Evolutionary conservation across 176 grass and related monocot species (phyloP).

Genomic region (Paspalum notatum): DNA sequence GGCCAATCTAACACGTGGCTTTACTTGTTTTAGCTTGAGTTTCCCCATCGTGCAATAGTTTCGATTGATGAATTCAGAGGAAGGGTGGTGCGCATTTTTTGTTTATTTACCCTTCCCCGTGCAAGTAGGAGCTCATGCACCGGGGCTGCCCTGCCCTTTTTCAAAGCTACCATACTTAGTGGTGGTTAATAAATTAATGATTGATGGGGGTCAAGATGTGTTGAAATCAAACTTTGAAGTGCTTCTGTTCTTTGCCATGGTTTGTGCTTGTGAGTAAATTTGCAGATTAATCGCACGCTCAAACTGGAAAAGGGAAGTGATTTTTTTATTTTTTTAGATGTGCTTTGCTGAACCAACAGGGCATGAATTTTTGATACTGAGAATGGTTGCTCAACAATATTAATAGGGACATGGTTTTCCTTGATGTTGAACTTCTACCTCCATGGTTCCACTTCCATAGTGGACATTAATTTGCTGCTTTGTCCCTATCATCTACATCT

Average conservation of each 20-base stretch:
- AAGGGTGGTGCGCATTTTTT: background rate
- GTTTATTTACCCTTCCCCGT: background rate
- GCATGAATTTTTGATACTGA: slow-evolving; percentile 6
- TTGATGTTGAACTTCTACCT: slow-evolving; percentile 45
- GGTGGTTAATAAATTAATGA: slow-evolving; percentile 7
- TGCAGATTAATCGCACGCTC: background rate
- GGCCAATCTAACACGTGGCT: background rate
- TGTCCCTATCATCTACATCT: slow-evolving; percentile 33
- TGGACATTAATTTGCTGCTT: background rate
- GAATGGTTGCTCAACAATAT: slow-evolving; percentile 39
- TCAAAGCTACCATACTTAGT: background rate
- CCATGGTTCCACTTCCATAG: background rate
- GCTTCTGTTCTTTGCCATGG: background rate
- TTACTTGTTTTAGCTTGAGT: background rate
- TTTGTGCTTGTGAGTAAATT: slow-evolving; percentile 4
- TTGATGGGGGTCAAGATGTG: background rate
- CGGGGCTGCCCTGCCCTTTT: background rate
- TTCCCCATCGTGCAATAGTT: background rate
- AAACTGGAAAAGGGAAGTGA: background rate
- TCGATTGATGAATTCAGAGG: background rate
- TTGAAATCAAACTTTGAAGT: background rate
- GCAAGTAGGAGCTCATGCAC: no score
- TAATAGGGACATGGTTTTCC: slow-evolving; percentile 3
- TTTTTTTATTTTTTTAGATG: slow-evolving; percentile 17
- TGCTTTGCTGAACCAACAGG: slow-evolving; percentile 8